A percentile compares a stretch with the other conserved stretches of the same genome.
These are phyloP conservation scores for Dendrocalamus latiflorus DNA, from an alignment of 202 grass and related monocot species.

Conservation along the genomic window DNA sequence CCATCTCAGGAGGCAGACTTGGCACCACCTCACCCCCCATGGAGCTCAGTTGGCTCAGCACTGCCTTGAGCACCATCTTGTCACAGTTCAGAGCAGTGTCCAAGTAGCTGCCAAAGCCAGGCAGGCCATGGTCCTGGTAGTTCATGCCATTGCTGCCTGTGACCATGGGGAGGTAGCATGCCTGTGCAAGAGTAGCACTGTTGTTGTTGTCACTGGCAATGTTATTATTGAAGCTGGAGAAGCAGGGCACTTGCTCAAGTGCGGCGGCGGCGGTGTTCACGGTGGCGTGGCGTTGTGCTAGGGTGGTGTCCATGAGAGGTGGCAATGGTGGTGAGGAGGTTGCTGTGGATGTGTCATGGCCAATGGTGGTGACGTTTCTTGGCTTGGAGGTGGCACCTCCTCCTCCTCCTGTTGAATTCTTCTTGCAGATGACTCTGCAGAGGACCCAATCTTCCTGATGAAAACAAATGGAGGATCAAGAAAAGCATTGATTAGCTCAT, in stretches of 20 bases:
- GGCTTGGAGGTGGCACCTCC: too few species aligned
- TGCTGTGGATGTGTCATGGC: constrained; percentile 13
- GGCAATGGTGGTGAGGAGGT: constrained; percentile 46
- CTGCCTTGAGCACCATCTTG: constrained; percentile 45
- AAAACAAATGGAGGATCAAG: constrained; percentile 13
- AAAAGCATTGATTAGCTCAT: constrained; percentile 17
- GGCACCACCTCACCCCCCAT: constrained; percentile 31
- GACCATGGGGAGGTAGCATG: constrained; percentile 39
- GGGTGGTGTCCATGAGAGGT: constrained; percentile 61
- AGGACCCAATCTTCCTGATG: constrained; percentile 91
- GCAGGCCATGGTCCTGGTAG: constrained; percentile 36
- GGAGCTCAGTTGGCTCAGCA: constrained; percentile 65
- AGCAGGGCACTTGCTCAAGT: constrained; percentile 99
- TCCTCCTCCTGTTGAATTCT: constrained; percentile 39
- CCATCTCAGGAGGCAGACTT: constrained; percentile 25
- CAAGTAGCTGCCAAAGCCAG: constrained; percentile 30
- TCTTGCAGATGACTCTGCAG: constrained; percentile 85
- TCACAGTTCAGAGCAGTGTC: constrained; percentile 40
- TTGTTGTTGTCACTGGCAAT: constrained; percentile 5
- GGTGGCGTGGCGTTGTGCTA: constrained; percentile 49
- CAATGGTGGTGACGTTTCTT: constrained; percentile 26
- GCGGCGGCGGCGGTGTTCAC: constrained; percentile 35
- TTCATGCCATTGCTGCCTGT: constrained; percentile 23
- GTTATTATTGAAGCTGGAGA: constrained; percentile 82
- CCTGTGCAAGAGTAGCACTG: constrained; percentile 1